phyloP scores from a whole-genome alignment of 345 rosid genomes.

The Viola odorata region DNA sequence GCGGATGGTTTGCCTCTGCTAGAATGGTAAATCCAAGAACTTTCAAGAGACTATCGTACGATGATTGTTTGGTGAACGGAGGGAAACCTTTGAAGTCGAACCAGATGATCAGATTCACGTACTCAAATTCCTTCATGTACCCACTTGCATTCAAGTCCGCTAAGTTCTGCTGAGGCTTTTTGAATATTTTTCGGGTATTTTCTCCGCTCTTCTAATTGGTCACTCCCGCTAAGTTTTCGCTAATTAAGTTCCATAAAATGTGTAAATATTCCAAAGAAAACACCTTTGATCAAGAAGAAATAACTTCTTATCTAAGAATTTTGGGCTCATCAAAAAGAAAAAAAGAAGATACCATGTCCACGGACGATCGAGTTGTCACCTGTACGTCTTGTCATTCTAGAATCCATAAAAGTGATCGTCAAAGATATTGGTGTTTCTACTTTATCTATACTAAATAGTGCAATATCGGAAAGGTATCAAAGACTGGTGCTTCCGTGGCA shows the following conservation, averaged over 20 bases:
- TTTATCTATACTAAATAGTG: conserved; percentile 1
- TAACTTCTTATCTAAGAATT: too few species aligned
- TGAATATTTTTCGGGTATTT: too few species aligned
- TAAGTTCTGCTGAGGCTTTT: conserved; percentile 28
- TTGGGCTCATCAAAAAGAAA: too few species aligned
- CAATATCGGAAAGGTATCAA: conserved; percentile 15
- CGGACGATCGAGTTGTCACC: too few species aligned
- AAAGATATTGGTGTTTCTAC: neutral
- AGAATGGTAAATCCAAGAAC: conserved; percentile 41
- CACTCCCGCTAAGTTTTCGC: too few species aligned
- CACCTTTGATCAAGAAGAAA: too few species aligned
- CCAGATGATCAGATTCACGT: conserved; percentile 44
- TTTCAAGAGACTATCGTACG: conserved; percentile 47
- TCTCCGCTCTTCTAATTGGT: too few species aligned
- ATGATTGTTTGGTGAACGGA: conserved; percentile 52
- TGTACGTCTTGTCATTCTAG: too few species aligned
- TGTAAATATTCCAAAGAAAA: too few species aligned
- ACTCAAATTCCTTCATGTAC: conserved; percentile 56
- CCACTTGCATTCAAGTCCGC: conserved; percentile 42
- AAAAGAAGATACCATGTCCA: too few species aligned
- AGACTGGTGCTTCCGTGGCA: neutral
- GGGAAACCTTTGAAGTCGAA: conserved; percentile 38
- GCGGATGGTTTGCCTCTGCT: conserved; percentile 60
- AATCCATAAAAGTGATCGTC: neutral
- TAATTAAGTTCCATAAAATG: too few species aligned